These are phyloP conservation scores for Didymella exigua DNA, from an alignment of 2,329 filamentous ascomycete species.

Conservation along the genomic window DNA sequence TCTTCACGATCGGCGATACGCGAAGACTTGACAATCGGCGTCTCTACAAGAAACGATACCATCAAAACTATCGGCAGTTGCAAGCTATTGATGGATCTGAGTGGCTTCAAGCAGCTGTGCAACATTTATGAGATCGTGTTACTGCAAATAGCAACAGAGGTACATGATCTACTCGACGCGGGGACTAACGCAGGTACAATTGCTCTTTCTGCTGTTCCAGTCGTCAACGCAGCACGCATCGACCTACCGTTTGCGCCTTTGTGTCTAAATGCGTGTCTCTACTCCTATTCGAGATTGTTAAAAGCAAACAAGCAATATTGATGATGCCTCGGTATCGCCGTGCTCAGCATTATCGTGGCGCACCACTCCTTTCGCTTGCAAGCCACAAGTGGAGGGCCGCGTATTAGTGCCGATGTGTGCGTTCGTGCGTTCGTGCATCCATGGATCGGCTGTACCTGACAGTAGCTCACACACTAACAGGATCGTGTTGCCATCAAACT, in stretches of 20 bases:
- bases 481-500: not conserved
- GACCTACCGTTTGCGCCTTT: not conserved
- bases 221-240: not conserved
- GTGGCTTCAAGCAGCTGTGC: not conserved
- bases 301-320: slow-evolving; percentile 18
- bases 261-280: not conserved
- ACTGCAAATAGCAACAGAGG: not conserved
- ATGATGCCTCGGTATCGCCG: slow-evolving; percentile 35
- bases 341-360: slow-evolving; percentile 31
- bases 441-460: slow-evolving; percentile 9
- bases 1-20: not conserved
- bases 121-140: not conserved
- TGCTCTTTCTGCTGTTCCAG: not conserved
- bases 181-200: not conserved
- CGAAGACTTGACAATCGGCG: not conserved
- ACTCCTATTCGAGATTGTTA: not conserved
- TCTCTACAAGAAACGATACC: not conserved
- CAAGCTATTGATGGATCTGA: not conserved
- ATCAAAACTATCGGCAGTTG: not conserved
- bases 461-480: not conserved
- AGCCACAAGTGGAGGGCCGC: slow-evolving; percentile 31
- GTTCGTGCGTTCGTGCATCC: slow-evolving; percentile 46
- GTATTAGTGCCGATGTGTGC: slow-evolving; percentile 17
- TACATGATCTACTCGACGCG: not conserved
- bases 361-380: slow-evolving; percentile 29